Evolutionary conservation across 2,329 filamentous ascomycete species (phyloP), one percentile per base, ranked within the genome.

Genomic region (Neurospora sp.): DNA sequence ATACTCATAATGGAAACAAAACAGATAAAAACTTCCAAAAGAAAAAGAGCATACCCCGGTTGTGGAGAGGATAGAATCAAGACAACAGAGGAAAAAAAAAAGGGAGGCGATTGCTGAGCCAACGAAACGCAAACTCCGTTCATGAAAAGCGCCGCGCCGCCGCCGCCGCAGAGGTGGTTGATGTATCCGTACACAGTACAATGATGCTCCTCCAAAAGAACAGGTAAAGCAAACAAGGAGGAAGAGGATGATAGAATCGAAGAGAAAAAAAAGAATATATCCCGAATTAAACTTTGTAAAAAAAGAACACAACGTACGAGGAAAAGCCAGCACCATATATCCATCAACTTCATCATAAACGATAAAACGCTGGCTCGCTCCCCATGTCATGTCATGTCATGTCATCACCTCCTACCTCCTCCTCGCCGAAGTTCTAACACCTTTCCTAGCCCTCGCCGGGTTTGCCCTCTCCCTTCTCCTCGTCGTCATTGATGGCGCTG

Each of bases 381-480:
- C 6, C 33, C 33, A 33, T 33, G 33, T 6, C 52, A 19, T 69
- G 37, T 36, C 15, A 46, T 71, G 40, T 33, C 33, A 69, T 62
- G 1, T 40, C 12, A 66, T 76, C 71, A 80, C 68, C 76, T 73
- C 70, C 75, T 77, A 80, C 68, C 76, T 73, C 70, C 75, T 77
- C 72, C 79, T 74, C 6, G 78, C 73, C 38, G 77, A 78, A 36
- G 76, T 77, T 68, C 79, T 72, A 8, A 79, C 71, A 3, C 78
- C 78, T 70, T 78, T 80, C 66, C 77, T 74, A 36, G 75, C 73
- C 67, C 71, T 76, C 19, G 71, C 69, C 8, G 72, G 70, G 41
- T 70, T 70, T 36, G 69, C 69, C 70, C 71, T 72, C 71, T 72
- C 73, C 66, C 69, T 71, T 66, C 70, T 69, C 38, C 28, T 62